Evolutionary conservation across 805 yeast genomes (phyloP), one percentile per base, ranked within the genome.

Genomic region (Ogataea methylovora): DNA sequence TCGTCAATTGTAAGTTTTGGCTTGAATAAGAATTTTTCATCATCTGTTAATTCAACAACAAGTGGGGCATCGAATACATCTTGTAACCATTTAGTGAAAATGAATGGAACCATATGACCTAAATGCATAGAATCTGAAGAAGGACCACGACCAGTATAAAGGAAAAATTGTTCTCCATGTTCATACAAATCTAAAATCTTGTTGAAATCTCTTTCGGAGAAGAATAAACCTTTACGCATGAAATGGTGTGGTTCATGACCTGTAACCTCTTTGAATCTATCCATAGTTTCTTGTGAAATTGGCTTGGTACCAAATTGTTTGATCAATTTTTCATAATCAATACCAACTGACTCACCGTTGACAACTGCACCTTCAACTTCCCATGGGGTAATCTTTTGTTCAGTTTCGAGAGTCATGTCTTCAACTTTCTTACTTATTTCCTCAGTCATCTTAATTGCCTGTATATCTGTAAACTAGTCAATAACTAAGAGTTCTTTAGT

Each of bases 311-410:
- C 98, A 50, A 92, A 92, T 54, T 84, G 84, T 43, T 67, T 67
- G 49, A 86, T 83, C 45, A 92, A 69, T 61, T 86, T 86, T 38
- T 85, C 90, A 56, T 92, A 92, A 63, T 92, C 95, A 46, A 92
- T 88, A 19, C 77, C 87, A 57, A 83, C 88, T n/a, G 83, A 75
- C 48, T 80, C 68, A 35, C 98, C 98, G 49, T 88, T 94, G 38
- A 86, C 96, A 30, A 90, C 94, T 3, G 97, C 97, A 38, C 97
- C 98, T 60, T 84, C 95, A 21, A 92, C 98, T 57, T 92, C 98
- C 98, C 98, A 92, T 32, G 98, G 98, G 1, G 98, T 92, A 40
- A 83, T 69, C 24, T 64, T 68, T 54, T 80, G 88, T 37, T 69
- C 78, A 2, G 47, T 43, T 18, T 16, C 33, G 18, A 49, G 22